A percentile compares a stretch with the other conserved stretches of the same genome.
Conservation (phyloP, 2,329 filamentous ascomycete genomes). For the Colletotrichum sp. region DNA sequence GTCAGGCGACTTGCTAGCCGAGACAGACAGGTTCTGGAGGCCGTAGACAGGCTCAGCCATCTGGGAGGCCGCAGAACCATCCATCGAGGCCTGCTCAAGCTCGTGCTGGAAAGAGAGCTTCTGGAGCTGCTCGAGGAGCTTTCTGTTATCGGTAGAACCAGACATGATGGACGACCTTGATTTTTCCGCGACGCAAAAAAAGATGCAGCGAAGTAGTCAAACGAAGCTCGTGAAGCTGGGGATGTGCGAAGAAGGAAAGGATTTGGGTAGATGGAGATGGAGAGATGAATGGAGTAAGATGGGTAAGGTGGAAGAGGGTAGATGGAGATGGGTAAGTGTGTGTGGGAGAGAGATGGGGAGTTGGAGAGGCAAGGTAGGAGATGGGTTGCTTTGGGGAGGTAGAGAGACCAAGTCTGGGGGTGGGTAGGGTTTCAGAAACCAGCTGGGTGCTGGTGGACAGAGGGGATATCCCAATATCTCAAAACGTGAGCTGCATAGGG, state of each 20-base stretch:
- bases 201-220: not conserved
- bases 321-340: not conserved
- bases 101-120: constrained; percentile 8
- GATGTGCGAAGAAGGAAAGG: not conserved
- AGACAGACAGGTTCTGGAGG: not conserved
- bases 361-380: not conserved
- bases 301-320: not conserved
- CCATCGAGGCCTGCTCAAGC: not conserved
- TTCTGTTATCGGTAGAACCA: not conserved
- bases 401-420: not conserved
- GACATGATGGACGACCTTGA: not conserved
- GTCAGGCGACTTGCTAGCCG: not conserved
- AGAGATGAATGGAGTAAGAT: not conserved
- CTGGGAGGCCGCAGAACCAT: not conserved
- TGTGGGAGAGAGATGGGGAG: not conserved
- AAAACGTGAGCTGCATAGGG: not conserved
- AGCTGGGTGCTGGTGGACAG: not conserved
- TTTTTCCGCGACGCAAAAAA: not conserved
- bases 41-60: not conserved
- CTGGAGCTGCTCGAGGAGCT: constrained; percentile 10
- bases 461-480: not conserved
- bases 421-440: not conserved
- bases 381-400: not conserved
- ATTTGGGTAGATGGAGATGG: not conserved
- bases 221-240: not conserved